phyloP scores from a whole-genome alignment of 1,284 basidiomycete species.

The Ganoderma meredithae region DNA sequence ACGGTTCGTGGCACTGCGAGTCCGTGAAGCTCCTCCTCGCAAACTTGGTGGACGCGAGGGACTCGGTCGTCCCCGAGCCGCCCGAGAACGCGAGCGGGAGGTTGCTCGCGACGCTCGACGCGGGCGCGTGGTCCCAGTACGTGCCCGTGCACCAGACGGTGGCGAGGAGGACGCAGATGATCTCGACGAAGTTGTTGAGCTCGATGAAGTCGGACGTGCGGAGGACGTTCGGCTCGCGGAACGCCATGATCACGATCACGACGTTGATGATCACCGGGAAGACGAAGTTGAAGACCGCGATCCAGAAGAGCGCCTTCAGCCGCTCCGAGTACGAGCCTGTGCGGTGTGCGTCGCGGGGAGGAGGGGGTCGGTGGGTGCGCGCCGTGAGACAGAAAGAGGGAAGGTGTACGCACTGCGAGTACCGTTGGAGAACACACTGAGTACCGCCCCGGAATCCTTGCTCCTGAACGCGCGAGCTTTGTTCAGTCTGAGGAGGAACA shows the following conservation, averaged over 20 bases:
- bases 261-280: conserved; percentile 41
- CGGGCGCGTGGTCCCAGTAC: neutral
- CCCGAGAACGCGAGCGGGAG: neutral
- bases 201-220: conserved; percentile 26
- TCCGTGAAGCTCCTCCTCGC: neutral
- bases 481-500: neutral
- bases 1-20: neutral
- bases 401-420: neutral
- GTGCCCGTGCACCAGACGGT: neutral
- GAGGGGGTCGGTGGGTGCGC: conserved; percentile 19
- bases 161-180: conserved; percentile 34
- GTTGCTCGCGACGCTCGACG: neutral
- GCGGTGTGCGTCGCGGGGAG: no score
- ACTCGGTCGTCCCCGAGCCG: neutral
- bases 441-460: neutral
- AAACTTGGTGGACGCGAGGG: neutral
- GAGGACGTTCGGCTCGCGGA: conserved; percentile 18
- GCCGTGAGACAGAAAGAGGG: neutral
- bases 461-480: neutral
- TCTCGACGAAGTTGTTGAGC: conserved; percentile 30
- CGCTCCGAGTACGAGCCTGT: conserved; percentile 9
- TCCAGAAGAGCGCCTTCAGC: conserved; percentile 39
- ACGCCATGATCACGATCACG: conserved; percentile 30
- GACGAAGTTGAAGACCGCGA: conserved; percentile 41
- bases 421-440: neutral